Base-by-base conservation (phyloP, 805 yeast genomes). In the Candida vartiovaarae region DNA sequence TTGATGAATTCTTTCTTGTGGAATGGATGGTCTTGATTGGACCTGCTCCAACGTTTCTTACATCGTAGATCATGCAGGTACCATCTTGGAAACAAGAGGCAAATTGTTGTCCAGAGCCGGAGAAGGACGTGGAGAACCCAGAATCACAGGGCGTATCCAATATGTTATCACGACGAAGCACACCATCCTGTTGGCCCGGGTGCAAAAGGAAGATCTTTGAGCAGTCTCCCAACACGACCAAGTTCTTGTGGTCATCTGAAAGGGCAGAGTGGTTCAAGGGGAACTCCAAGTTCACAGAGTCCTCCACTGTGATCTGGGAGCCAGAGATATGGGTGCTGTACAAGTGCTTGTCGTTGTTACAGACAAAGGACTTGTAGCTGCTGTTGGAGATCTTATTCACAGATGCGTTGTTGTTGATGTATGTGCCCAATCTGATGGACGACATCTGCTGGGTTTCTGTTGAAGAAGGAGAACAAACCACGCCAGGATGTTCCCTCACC, bases 61-160 rank as follows among this genome's bases (percentile, higher is more conserved):
- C 60, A 61, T 90, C 98, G 59, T 81, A 90, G 7, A 90, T 64
- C 49, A 80, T 68, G 47, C 91, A 80, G 23, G 77, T 66, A 6
- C 98, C 98, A 57, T 85, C 89, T 63, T 90, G 96, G 60, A 88
- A 88, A 25, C 89, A 81, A 0, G 85, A 79, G 2, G 93, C 80
- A 59, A 90, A 84, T 49, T 79, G 72, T 41, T 71, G 53, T 23
- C 91, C 95, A 37, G 86, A 80, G n/a, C 82, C 75, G 47, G 82
- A 81, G 65, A 82, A 89, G 28, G 84, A 76, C 1, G 86, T 79
- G 5, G 95, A 89, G 57, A 89, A 86, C 3, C 96, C 96, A 38
- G 83, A 76, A 52, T 85, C 95, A 45, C 83, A 80, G 2, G 67
- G 61, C 0, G 91, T 80, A 44, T 67, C 70, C 41, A 78, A 68